These are phyloP conservation scores for Eimeria acervulina DNA, from an alignment of 169 alveolate species.

Conservation along the genomic window DNA sequence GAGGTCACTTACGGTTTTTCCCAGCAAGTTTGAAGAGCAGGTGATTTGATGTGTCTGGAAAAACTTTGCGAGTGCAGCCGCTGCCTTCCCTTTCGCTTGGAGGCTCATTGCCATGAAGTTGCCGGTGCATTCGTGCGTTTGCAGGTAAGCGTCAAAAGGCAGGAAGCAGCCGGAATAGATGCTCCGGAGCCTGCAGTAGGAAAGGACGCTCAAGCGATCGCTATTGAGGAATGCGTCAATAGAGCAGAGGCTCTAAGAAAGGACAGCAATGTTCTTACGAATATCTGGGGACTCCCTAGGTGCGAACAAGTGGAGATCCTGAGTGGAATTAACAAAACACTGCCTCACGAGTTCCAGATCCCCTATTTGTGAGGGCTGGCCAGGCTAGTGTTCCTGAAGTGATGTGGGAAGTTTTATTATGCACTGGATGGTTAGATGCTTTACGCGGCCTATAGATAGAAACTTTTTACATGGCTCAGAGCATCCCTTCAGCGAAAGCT, in stretches of 20 bases:
- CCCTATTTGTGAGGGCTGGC: conserved; percentile 11
- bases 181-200: background rate
- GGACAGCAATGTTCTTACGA: conserved; percentile 21
- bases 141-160: background rate
- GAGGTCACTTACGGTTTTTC: background rate
- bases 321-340: background rate
- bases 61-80: background rate
- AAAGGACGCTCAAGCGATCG: background rate
- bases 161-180: background rate
- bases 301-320: conserved; percentile 50
- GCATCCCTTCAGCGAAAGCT: background rate
- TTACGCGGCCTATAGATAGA: background rate
- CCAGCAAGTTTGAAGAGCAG: conserved; percentile 21
- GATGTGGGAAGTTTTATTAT: background rate
- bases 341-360: conserved; percentile 49
- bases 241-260: background rate
- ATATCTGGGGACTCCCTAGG: conserved; percentile 34
- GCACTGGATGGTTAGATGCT: background rate
- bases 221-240: conserved; percentile 12
- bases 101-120: background rate
- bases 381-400: background rate
- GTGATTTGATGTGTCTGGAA: background rate
- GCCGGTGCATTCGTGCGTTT: background rate
- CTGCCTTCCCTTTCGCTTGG: background rate
- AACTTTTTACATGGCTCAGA: background rate